Evolutionary conservation across 176 grass and related monocot species (phyloP).

Genomic region (Calamus simplicifolius): DNA sequence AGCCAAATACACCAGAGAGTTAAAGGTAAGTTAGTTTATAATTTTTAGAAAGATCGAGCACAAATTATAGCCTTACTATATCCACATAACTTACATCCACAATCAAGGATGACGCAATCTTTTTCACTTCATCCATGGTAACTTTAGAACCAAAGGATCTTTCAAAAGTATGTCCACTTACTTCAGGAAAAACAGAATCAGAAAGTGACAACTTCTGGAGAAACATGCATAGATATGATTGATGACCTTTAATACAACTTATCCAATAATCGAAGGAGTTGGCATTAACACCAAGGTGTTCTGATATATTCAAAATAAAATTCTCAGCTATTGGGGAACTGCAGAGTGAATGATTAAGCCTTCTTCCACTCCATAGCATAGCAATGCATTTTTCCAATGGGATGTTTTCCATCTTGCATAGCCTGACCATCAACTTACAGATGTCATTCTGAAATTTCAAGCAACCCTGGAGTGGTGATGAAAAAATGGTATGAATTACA

Average conservation of each 20-base stretch:
- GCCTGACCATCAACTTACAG: slow-evolving; percentile 53
- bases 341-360: slow-evolving; percentile 73
- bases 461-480: slow-evolving; percentile 41
- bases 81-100: slow-evolving; percentile 52
- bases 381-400: slow-evolving; percentile 48
- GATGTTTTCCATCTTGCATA: slow-evolving; percentile 50
- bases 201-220: slow-evolving; percentile 44
- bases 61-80: not conserved
- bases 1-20: slow-evolving; percentile 24
- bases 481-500: slow-evolving; percentile 3
- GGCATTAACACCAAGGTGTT: slow-evolving; percentile 38
- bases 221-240: slow-evolving; percentile 48
- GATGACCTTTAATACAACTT: slow-evolving; percentile 47
- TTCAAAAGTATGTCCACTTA: slow-evolving; percentile 18
- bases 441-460: slow-evolving; percentile 70
- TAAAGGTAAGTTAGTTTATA: not conserved
- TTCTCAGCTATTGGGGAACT: slow-evolving; percentile 43
- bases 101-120: slow-evolving; percentile 44
- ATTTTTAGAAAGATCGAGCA: not conserved
- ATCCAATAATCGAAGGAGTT: slow-evolving; percentile 50
- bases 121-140: slow-evolving; percentile 41
- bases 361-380: slow-evolving; percentile 42
- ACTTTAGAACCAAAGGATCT: slow-evolving; percentile 27
- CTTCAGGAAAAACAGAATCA: slow-evolving; percentile 31
- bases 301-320: slow-evolving; percentile 40